Evolutionary conservation across 495 filamentous ascomycete species (phyloP), one percentile per base, ranked within the genome.

Genomic region (Poronia punctata): DNA sequence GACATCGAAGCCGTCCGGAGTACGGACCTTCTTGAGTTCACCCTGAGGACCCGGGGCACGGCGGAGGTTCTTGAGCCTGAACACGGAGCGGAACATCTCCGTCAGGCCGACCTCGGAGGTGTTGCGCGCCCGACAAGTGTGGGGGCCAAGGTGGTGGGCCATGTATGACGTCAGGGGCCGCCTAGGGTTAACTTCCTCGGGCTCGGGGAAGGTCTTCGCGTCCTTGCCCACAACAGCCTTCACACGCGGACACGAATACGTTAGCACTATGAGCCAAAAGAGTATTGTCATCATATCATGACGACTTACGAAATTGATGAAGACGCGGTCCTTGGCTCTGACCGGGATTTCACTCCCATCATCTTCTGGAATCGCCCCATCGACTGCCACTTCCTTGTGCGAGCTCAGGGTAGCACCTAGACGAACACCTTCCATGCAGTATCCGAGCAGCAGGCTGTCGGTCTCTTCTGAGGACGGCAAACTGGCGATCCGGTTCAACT

Each of bases 101-200:
- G 74, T 73, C 31, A 88, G 61, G 10, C 80, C 82, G 4, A 78
- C 66, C 34, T 78, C 70, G 54, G 71, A 78, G 18, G 74, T 67
- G 25, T 83, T 74, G 37, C 66, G 62, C 19, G 80, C 83, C 15
- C 86, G 70, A 45, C 74, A 79, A 8, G 72, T 64, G 58, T 83
- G 74, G 11, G 80, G 68, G 2, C 79, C 80, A 4, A 67, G 56
- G 35, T 74, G 75, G 54, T 84, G 81, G 54, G 80, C 74, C 48
- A 86, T 71, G 61, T 93, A 88, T 0, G 63, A 69, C 20, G 79
- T 76, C 7, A 85, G 46, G 0, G 83, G 81, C 2, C 86, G 78
- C 45, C 78, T 70, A 4, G 85, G 72, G 43, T 75, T 72, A 35
- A 92, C 76, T 35, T 72, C 56, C 4, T 74, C 60, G 7, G 85